Conservation (phyloP, 805 yeast genomes). For the Wickerhamiella sergipiensis region DNA sequence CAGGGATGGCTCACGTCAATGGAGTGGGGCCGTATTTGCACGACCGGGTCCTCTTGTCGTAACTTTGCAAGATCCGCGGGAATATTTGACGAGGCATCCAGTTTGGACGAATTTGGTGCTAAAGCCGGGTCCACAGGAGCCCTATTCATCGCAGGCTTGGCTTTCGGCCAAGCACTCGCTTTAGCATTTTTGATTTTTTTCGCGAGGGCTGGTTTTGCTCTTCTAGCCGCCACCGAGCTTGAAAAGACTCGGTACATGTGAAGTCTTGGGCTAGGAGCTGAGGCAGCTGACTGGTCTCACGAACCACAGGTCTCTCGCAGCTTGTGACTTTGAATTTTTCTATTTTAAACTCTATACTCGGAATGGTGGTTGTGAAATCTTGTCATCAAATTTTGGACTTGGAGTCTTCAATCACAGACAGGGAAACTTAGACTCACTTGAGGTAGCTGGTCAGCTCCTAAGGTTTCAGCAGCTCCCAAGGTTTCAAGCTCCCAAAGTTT, state of each 20-base stretch:
- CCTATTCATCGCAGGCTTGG: neutral
- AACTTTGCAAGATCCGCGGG: neutral
- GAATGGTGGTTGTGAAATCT: too few relatives aligned
- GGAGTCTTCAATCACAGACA: too few relatives aligned
- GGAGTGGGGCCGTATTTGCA: neutral
- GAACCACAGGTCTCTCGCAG: too few relatives aligned
- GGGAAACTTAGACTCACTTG: too few relatives aligned
- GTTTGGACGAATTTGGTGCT: neutral
- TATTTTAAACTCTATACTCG: too few relatives aligned
- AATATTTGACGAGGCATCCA: neutral
- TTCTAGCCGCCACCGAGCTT: neutral
- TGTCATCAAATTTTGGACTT: too few relatives aligned
- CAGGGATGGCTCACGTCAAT: constrained; percentile 44
- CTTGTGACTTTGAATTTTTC: too few relatives aligned
- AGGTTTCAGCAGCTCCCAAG: too few relatives aligned
- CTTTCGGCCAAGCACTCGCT: neutral
- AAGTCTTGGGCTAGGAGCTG: too few relatives aligned
- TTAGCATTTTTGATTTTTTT: neutral
- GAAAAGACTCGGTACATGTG: neutral
- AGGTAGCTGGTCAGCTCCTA: too few relatives aligned
- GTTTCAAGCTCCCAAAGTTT: neutral
- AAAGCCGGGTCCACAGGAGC: neutral
- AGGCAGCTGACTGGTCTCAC: too few relatives aligned
- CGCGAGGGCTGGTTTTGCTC: neutral
- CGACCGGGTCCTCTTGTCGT: neutral